Evolutionary conservation across 805 yeast species (phyloP), one percentile per base, ranked within the genome.

Genomic region (Candida odintsovae): DNA sequence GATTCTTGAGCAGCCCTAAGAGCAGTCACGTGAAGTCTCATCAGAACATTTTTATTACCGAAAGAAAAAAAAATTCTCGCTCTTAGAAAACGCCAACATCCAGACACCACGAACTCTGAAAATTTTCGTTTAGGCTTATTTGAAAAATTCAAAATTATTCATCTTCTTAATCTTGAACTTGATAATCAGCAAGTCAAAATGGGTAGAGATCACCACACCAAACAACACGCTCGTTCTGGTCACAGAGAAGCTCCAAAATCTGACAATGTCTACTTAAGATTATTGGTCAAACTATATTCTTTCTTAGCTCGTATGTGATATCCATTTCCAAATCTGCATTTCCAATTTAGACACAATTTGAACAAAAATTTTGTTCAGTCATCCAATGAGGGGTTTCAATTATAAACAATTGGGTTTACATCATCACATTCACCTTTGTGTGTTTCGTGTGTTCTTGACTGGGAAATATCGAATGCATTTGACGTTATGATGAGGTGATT

Each of bases 231-330:
- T 71, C 88, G 90, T 78, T 77, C 84, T 64, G 84, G 95, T 77
- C 96, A 89, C 89, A 90, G 99, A 80, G 78, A 85, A 72, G 97
- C 97, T 77, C 99, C 99, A 80, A 89, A 89, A 83, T 92, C 98
- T 63, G 96, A 94, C 80, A 94, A 94, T 74, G 97, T 90, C 78
- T 94, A 94, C 97, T 82, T 94, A 79, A 86, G 86, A 78, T 78
- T 94, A 72, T 86, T 94, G 77, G 98, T 92, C 75, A 92, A 92
- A 86, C 82, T 94, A 68, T 94, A 90, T 89, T 77, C 97, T 72
- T 94, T 89, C 95, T 83, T 94, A 78, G 96, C 98, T 80, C 97
- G 99, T 88, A 87, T 76, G 96, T 88, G 75, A 57, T 36, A n/a
- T 15, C 23, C 23, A 12, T 33, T 33, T 33, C 20, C 36, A 33